phyloP scores from a whole-genome alignment of 352 stramenopile species.

The Pythium phragmiticola region DNA sequence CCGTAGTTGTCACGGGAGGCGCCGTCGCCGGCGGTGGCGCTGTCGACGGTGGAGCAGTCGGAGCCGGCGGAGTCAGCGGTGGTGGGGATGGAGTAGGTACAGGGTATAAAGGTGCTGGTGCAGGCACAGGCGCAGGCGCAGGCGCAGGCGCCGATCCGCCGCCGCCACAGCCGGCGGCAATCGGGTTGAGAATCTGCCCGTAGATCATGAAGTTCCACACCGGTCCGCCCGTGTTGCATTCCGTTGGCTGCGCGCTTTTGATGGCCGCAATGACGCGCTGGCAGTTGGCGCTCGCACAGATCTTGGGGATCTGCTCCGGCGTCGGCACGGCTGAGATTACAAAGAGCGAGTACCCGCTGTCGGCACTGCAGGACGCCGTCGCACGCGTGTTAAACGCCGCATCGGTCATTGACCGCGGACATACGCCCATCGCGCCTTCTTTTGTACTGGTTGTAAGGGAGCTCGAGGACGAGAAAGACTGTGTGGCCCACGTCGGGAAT shows the following conservation, averaged over 20 bases:
- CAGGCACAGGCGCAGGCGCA: no score
- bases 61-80: not conserved
- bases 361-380: not conserved
- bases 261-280: slow-evolving; percentile 2
- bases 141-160: no score
- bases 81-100: not conserved
- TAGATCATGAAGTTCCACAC: slow-evolving; percentile 2
- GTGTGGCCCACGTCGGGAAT: no score
- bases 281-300: slow-evolving; percentile 3
- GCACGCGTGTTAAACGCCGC: not conserved
- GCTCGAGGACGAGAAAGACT: no score
- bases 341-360: not conserved
- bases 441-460: no score
- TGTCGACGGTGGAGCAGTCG: not conserved
- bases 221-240: slow-evolving; percentile 9
- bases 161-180: not conserved
- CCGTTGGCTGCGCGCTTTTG: not conserved
- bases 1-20: not conserved
- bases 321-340: not conserved
- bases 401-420: no score
- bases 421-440: no score
- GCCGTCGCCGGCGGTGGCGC: not conserved
- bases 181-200: slow-evolving; percentile 7
- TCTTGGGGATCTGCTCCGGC: not conserved
- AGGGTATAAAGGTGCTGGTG: no score